These are phyloP conservation scores for Kwoniella bestiolae DNA, from an alignment of 768 basidiomycete genomes.

Conservation along the genomic window DNA sequence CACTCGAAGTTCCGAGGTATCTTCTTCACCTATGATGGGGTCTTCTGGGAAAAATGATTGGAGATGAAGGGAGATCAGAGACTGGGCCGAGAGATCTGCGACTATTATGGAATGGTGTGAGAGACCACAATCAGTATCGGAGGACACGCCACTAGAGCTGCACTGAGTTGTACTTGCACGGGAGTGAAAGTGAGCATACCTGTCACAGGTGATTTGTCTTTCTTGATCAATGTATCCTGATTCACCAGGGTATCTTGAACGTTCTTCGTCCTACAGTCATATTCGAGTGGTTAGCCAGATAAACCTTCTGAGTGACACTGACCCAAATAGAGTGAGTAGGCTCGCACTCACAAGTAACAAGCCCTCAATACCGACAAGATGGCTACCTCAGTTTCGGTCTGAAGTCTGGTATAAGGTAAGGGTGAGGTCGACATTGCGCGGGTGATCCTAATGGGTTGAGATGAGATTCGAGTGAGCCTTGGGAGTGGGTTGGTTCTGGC, in stretches of 20 bases:
- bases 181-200: slow-evolving; percentile 64
- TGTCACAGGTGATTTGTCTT: slow-evolving; percentile 89
- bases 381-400: slow-evolving; percentile 77
- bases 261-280: slow-evolving; percentile 64
- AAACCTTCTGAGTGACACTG: no score
- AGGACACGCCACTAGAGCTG: not conserved
- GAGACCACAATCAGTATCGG: not conserved
- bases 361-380: slow-evolving; percentile 85
- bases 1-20: slow-evolving; percentile 74
- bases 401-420: slow-evolving; percentile 60
- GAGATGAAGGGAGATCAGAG: slow-evolving; percentile 83
- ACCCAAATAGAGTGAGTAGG: not conserved
- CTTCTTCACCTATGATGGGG: slow-evolving; percentile 92
- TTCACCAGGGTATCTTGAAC: slow-evolving; percentile 85
- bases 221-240: slow-evolving; percentile 84
- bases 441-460: not conserved
- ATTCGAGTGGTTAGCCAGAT: not conserved
- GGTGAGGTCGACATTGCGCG: slow-evolving; percentile 9
- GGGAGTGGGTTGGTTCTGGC: not conserved
- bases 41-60: slow-evolving; percentile 77
- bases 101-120: slow-evolving; percentile 66
- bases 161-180: no score
- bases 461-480: not conserved
- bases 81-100: slow-evolving; percentile 92
- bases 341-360: slow-evolving; percentile 63